Evolutionary conservation across 1,284 basidiomycete species (phyloP), one percentile per base, ranked within the genome.

Genomic region (Heimioporus retisporus): DNA sequence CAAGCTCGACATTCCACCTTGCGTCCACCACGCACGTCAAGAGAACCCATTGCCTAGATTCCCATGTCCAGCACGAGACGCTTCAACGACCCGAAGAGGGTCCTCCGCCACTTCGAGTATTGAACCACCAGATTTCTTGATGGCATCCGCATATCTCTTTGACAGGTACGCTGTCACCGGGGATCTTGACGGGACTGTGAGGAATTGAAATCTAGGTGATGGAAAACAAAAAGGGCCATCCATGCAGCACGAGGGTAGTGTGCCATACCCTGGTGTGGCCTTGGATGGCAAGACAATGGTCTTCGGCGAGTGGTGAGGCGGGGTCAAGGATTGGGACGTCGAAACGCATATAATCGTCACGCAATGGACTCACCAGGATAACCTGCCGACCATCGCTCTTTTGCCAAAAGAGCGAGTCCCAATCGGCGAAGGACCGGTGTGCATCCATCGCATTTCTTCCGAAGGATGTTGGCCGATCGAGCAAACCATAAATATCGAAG

Each of bases 371-470:
- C 19, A 23, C 43, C 31, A 31, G 7, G 31, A 7, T 31, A 7
- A 31, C 31, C 5, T 31, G 31, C 31, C 31, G 31, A 31, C 7
- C 31, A n/a, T 69, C 15, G 53, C 68, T 8, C 40, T 67, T 56
- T 70, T 68, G 2, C 59, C 57, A 25, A 60, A 70, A 35, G 61
- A 28, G 42, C 55, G 18, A n/a, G 15, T 61, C 25, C 64, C 56
- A 28, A 4, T 31, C 7, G 31, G 31, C 31, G 7, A 7, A 7
- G 31, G 31, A 5, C 31, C 31, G 31, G 31, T 31, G 31, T 31
- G 31, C 31, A 31, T 31, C 31, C 31, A 31, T 31, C 31, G 31
- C 7, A 7, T 31, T 31, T 31, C 31, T 28, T 8, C 59, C 31
- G 31, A 31, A 31, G 31, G 31, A 31, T 7, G 4, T 31, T 31